Evolutionary conservation across 495 filamentous ascomycete genomes (phyloP), one percentile per base, ranked within the genome.

Genomic region (Aspergillus coremiiformis): DNA sequence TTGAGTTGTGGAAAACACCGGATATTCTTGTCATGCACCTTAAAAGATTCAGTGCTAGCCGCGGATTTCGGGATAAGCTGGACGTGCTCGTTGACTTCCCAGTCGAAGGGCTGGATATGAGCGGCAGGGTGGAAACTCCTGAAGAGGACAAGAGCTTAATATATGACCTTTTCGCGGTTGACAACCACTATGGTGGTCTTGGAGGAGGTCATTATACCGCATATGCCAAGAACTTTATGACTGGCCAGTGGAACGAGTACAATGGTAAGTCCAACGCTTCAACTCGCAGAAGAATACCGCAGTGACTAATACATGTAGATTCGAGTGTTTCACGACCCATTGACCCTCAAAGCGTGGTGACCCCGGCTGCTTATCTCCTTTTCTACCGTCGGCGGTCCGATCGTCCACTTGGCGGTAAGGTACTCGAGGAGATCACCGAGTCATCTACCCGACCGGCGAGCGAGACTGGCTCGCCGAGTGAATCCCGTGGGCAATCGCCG

Each of bases 141-240:
- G 84, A 88, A 39, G 79, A 85, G 24, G 90, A 83, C 4, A 94
- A 95, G 69, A 72, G 82, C 52, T 74, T 86, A 58, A 71, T 93
- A 24, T 98, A 96, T 63, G 93, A 98, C 68, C 75, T 98, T 20
- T 87, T 97, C 63, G 93, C 85, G 0, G 90, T 97, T 1, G 93
- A 98, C 66, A 90, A 94, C 64, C 93, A 98, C 66, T 93, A 84
- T 60, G 93, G 94, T 49, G 88, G 88, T 26, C 75, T 98, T 42
- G 86, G 88, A 23, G 93, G 93, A 19, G 93, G 93, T 0, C 93
- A 98, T 66, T 98, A 98, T 68, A 96, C 90, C 15, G 93, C 94
- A 2, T 88, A 81, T 65, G 89, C 90, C 2, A 89, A 89, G 73
- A 97, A 94, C 59, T 96, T 92, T 63, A 70, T 86, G 48, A 87